Evolutionary conservation across 176 grass and related monocot genomes (phyloP), one percentile per base, ranked within the genome.

Genomic region (Luzula sylvatica): DNA sequence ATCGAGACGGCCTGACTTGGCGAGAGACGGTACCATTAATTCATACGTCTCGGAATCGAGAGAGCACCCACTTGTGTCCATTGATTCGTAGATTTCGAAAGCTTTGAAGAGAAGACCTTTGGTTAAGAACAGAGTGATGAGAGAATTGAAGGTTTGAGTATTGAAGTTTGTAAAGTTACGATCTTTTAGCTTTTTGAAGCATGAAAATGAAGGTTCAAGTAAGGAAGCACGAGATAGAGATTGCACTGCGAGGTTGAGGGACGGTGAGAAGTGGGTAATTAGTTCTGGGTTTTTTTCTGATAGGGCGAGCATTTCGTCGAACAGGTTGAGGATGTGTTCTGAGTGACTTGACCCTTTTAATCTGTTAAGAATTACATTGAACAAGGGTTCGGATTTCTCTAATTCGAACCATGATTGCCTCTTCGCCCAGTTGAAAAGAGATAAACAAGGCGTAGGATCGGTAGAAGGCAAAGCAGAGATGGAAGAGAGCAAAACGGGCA

Each of bases 131-230:
- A 96, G 77, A 44, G 85, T 89, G 15, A 96, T 83, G 16, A 96
- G 63, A 30, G 85, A 80, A 60, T 96, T 96, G 50, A 58, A 96
- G 1, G 85, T 60, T n/a, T 67, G 54, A 14, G 85, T 75, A 42
- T 65, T 51, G 26, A 96, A 67, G 44, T 43, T 53, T 18, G 11
- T 52, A 54, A 89, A 79, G 26, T 75, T 58, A 1, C 26, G 53
- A 21, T 96, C 85, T 4, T 78, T 81, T 57, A 96, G 67, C 42
- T 80, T 83, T 71, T 96, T 96, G 68, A 96, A 96, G 68, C 71
- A 96, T 42, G 76, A 75, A 66, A 86, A 96, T 2, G 81, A 66
- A 12, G 80, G 74, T 58, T 90, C 85, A 19, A 90, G 81, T 38
- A 86, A 65, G 26, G 77, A 71, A 4, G 67, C 66, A 35, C 43